These are phyloP conservation scores for Saraca asoca DNA, from an alignment of 331 rosid species.

Conservation along the genomic window DNA sequence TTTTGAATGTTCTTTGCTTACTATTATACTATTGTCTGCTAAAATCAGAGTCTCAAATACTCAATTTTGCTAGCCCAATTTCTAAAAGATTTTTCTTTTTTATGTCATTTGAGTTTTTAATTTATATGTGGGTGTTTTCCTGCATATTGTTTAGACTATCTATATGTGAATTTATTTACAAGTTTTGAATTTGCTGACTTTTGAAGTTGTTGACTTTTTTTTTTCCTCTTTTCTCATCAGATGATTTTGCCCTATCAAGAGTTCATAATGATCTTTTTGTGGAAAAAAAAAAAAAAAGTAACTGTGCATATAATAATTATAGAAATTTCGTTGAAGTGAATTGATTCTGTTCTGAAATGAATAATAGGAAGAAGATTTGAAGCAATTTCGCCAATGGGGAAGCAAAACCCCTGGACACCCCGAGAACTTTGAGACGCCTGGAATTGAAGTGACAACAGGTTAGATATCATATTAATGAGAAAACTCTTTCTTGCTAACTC, in stretches of 20 bases:
- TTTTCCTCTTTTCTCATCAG: not conserved
- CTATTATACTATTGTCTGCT: not conserved
- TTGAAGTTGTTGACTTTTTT: not conserved
- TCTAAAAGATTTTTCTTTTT: not conserved
- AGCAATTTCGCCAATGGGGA: conserved; percentile 82
- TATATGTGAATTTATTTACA: not conserved
- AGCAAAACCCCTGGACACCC: conserved; percentile 97
- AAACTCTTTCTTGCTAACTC: not conserved
- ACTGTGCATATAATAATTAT: not conserved
- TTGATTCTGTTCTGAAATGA: conserved; percentile 28
- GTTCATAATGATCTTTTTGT: not conserved
- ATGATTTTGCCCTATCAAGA: not conserved
- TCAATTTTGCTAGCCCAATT: not conserved
- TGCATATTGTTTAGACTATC: not conserved
- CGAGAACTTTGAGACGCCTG: conserved; percentile 90
- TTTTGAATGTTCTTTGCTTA: not conserved
- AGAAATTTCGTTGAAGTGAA: not conserved
- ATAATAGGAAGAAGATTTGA: conserved; percentile 79
- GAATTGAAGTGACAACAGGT: conserved; percentile 96
- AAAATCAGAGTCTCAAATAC: not conserved
- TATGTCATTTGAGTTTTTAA: not conserved
- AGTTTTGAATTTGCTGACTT: not conserved
- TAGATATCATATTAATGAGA: conserved; percentile 20
- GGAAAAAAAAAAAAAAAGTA: not conserved
- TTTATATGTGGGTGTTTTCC: not conserved